These are phyloP conservation scores for Suillus occidentalis DNA, from an alignment of 768 basidiomycete genomes.

Conservation along the genomic window DNA sequence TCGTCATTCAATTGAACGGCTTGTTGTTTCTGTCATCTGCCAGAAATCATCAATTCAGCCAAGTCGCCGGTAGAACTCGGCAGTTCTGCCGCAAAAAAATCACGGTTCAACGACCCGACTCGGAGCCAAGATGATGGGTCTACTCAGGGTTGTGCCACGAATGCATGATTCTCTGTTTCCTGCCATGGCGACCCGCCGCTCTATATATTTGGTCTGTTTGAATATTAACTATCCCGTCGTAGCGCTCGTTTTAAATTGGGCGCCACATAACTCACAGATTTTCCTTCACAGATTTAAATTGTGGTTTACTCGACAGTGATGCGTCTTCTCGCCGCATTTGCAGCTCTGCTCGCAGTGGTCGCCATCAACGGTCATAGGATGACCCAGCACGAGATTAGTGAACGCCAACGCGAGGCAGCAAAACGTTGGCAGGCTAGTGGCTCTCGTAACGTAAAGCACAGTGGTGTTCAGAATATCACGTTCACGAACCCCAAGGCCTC, in stretches of 20 bases:
- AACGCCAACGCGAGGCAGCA: slow-evolving; percentile 32
- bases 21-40: too few relatives aligned
- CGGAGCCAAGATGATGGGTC: too few relatives aligned
- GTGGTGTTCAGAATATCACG: slow-evolving; percentile 20
- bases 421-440: slow-evolving; percentile 32
- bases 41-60: neutral
- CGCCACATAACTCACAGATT: neutral
- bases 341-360: neutral
- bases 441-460: slow-evolving; percentile 10
- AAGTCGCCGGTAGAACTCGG: neutral
- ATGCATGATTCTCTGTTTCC: neutral
- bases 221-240: neutral
- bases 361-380: slow-evolving; percentile 8
- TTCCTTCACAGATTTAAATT: neutral
- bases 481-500: neutral
- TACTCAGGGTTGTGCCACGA: neutral
- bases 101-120: neutral
- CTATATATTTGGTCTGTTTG: neutral
- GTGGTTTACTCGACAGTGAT: neutral
- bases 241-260: neutral
- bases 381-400: slow-evolving; percentile 43
- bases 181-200: neutral
- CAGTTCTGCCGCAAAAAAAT: too few relatives aligned
- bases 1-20: neutral
- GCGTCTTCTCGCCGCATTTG: neutral